Evolutionary conservation across 495 filamentous ascomycete genomes (phyloP).

Genomic region (Tuber borchii): DNA sequence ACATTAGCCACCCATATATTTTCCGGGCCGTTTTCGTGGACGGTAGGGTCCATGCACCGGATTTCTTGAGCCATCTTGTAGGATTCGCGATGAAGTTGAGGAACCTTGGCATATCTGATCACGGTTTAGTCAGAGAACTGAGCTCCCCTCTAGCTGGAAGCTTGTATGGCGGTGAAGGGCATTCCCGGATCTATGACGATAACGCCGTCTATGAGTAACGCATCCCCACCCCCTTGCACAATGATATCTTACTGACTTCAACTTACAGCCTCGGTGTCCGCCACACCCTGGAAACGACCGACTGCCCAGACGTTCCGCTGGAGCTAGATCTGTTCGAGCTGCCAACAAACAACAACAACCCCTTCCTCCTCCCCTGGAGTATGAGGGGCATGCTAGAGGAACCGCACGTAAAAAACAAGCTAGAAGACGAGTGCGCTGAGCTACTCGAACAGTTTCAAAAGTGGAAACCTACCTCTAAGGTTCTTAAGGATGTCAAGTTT

Average conservation of each 20-base stretch:
- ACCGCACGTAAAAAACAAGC: conserved; percentile 74
- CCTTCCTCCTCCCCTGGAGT: conserved; percentile 87
- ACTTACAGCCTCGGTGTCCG: conserved; percentile 63
- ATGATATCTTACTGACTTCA: conserved; percentile 23
- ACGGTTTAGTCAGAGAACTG: conserved; percentile 86
- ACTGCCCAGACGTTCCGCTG: conserved; percentile 51
- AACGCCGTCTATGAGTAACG: conserved; percentile 75
- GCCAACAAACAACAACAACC: conserved; percentile 56
- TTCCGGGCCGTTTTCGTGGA: conserved; percentile 92
- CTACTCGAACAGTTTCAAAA: conserved; percentile 82
- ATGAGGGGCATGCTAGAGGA: conserved; percentile 91
- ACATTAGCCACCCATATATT: conserved; percentile 81
- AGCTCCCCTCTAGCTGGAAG: conserved; percentile 83
- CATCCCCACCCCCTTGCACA: conserved; percentile 1
- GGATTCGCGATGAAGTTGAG: conserved; percentile 89
- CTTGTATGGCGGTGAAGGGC: conserved; percentile 84
- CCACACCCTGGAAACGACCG: conserved; percentile 77
- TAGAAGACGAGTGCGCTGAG: conserved; percentile 67
- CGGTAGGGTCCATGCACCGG: conserved; percentile 82
- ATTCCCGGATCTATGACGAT: conserved; percentile 89
- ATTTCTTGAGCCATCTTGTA: conserved; percentile 86
- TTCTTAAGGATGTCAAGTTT: conserved; percentile 92
- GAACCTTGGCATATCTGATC: conserved; percentile 85
- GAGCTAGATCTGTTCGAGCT: conserved; percentile 49
- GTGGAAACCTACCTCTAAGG: conserved; percentile 85